These are phyloP conservation scores for Wickerhamiella kurtzmanii DNA, from an alignment of 805 yeast genomes.

Conservation along the genomic window DNA sequence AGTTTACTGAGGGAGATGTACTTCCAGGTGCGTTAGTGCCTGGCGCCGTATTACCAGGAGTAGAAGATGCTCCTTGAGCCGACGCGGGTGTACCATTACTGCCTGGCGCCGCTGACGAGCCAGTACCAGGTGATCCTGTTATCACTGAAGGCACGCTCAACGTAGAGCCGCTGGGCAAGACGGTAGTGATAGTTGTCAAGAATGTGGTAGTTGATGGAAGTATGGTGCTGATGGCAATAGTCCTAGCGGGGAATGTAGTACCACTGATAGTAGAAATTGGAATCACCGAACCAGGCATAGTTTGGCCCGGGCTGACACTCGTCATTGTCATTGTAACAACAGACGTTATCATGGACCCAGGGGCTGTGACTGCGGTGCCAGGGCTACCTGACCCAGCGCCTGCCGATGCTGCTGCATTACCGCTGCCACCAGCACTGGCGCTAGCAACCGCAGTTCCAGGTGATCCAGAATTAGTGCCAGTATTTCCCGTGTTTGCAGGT, in stretches of 20 bases:
- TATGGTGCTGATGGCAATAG: slow-evolving; percentile 10
- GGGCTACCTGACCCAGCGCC: background rate
- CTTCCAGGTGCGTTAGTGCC: background rate
- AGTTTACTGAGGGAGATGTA: no score
- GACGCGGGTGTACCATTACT: no score
- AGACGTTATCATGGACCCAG: background rate
- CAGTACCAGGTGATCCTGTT: background rate
- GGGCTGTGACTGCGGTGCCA: background rate
- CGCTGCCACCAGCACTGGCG: no score
- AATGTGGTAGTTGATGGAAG: slow-evolving; percentile 11
- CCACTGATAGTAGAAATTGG: slow-evolving; percentile 6
- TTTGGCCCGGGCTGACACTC: slow-evolving; percentile 11
- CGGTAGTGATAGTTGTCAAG: slow-evolving; percentile 8
- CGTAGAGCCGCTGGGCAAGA: background rate
- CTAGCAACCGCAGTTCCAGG: no score
- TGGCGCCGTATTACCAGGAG: background rate
- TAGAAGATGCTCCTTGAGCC: no score
- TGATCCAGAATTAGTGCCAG: slow-evolving; percentile 2
- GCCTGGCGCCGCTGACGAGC: background rate
- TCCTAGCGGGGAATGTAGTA: slow-evolving; percentile 2
- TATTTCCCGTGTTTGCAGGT: background rate
- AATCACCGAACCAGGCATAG: slow-evolving; percentile 7
- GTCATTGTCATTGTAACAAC: slow-evolving; percentile 4
- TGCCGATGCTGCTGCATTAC: background rate
- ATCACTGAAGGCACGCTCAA: background rate